Conservation (phyloP, 2,329 filamentous ascomycete species). For the Mariannaea elegans region DNA sequence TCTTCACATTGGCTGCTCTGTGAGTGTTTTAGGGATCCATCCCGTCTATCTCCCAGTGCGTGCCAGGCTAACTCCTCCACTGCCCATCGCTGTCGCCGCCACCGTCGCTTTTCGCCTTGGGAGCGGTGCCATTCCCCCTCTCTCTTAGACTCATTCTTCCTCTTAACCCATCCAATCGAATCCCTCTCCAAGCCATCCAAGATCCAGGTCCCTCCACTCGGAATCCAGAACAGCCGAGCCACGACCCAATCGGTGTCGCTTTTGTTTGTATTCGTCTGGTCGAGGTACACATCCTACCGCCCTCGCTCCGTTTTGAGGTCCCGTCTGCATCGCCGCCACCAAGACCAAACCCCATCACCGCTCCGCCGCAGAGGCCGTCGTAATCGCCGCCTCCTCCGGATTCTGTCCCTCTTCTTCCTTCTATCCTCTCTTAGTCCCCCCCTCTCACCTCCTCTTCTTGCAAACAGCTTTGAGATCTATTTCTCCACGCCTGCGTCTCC, state of each 20-base stretch:
- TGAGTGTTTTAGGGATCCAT: constrained; percentile 9
- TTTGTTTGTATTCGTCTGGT: neutral
- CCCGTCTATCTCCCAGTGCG: constrained; percentile 5
- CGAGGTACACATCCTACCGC: constrained; percentile 9
- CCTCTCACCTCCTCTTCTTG: neutral
- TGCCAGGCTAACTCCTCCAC: constrained; percentile 12
- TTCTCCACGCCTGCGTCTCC: neutral
- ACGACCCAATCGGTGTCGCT: constrained; percentile 8
- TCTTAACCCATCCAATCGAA: constrained; percentile 3
- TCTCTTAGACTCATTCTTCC: neutral
- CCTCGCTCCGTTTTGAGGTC: constrained; percentile 11
- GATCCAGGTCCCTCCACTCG: constrained; percentile 9
- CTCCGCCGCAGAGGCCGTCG: constrained; percentile 42
- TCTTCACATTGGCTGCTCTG: constrained; percentile 30
- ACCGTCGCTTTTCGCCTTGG: constrained; percentile 19
- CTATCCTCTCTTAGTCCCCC: neutral
- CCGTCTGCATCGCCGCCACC: constrained; percentile 30
- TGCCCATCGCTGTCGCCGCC: constrained; percentile 5
- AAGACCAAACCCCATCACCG: constrained; percentile 36
- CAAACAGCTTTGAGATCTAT: neutral
- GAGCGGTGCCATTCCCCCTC: constrained; percentile 11
- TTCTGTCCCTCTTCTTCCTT: constrained; percentile 23
- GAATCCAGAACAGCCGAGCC: constrained; percentile 1
- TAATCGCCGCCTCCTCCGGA: constrained; percentile 40
- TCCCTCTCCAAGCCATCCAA: constrained; percentile 7